Evolutionary conservation across 108 stramenopile species (phyloP).

Genomic region (Epithemia pelagica): DNA sequence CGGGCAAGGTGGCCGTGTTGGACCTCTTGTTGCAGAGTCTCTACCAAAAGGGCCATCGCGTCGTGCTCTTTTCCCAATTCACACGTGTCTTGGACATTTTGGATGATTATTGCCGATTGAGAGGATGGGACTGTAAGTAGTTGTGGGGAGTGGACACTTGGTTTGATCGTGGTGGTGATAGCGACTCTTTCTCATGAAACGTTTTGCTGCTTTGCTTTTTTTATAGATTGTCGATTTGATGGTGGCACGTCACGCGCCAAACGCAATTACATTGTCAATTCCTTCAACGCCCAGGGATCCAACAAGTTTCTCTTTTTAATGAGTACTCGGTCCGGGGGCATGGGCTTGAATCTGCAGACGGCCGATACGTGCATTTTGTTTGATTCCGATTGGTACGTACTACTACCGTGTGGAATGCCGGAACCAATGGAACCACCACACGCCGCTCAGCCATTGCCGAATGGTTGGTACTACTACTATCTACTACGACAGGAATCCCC

Average conservation of each 20-base stretch:
- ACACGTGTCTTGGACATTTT: conserved; percentile 83
- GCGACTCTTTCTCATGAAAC: not conserved
- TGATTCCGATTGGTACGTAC: conserved; percentile 30
- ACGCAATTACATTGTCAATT: conserved; percentile 68
- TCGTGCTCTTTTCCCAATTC: conserved; percentile 90
- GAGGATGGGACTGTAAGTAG: conserved; percentile 72
- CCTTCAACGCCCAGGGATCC: conserved; percentile 81
- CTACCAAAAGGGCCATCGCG: conserved; percentile 66
- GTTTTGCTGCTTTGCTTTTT: not conserved
- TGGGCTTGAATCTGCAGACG: conserved; percentile 92
- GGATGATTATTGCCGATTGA: conserved; percentile 71
- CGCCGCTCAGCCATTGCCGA: not conserved
- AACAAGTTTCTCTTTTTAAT: conserved; percentile 85
- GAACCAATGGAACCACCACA: not conserved
- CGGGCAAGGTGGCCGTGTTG: conserved; percentile 73
- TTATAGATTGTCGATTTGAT: conserved; percentile 46
- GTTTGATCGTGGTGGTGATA: not conserved
- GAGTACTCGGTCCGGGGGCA: conserved; percentile 89
- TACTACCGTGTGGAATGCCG: not conserved
- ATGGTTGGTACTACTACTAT: too few relatives aligned
- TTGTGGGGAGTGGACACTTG: too few relatives aligned
- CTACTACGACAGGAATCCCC: conserved; percentile 90
- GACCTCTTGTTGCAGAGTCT: conserved; percentile 65
- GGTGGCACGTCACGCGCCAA: conserved; percentile 68
- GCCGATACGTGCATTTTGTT: conserved; percentile 89